Base-by-base conservation (phyloP, 192 early-diverging fungal genomes). In the Coemansia javaensis region DNA sequence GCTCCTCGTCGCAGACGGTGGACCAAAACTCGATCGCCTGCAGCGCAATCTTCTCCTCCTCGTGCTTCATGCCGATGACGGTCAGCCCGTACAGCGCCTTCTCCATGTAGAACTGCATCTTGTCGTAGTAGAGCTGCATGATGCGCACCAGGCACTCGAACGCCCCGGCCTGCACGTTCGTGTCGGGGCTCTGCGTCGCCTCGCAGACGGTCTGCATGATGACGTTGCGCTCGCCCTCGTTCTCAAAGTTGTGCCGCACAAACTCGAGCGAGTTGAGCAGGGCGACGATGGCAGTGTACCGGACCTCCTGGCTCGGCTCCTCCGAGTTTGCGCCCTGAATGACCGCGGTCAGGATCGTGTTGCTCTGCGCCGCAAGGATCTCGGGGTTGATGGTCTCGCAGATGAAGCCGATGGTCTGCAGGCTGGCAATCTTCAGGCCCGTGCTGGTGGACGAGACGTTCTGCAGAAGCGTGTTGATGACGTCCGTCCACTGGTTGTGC, bases 11-110 rank as follows among this genome's bases (percentile, higher is more conserved):
- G 57, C 91, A 96, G 21, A 99, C 85, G 24, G 95, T 97, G 9
- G 93, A 95, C 97, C 97, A 99, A 65, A 99, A 99, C 77, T 99
- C 97, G 52, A 99, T 86, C 36, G 95, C 96, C 64, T 99, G 97
- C 55, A 94, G 69, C 13, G 87, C 93, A 24, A 99, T 91, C 16
- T 85, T 84, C 40, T 90, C 85, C 43, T 90, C 84, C 33, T 88
- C 86, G 48, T 83, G 77, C 54, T 87, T 89, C 93, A 99, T 96
- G 13, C 93, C 94, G 39, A 81, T 72, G 15, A 97, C 78, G 18
- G 94, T 97, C 32, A 99, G 79, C 16, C 88, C 90, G 57, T 82
- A 89, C 38, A 99, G 79, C 5, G 97, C 95, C 77, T 94, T 88
- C 52, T 93, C 82, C 94, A 99, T 94, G 71, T 99, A 99, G 44